Evolutionary conservation across 2,329 filamentous ascomycete species (phyloP).

Genomic region (Atkinsonella hypoxylon): DNA sequence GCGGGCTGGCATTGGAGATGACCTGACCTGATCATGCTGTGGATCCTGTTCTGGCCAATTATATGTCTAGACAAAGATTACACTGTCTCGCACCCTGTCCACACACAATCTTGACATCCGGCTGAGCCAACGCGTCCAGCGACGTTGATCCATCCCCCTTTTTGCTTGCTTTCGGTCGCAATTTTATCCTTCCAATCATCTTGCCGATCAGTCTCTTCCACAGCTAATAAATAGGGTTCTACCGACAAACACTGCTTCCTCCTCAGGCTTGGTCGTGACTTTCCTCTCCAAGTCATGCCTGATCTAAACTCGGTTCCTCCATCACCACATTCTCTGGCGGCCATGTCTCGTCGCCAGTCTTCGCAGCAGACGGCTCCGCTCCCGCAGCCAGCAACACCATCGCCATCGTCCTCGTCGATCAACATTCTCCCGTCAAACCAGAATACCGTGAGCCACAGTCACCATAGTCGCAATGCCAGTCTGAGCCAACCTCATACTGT

Average conservation of each 20-base stretch:
- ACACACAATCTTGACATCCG: too few species aligned
- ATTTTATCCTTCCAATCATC: too few species aligned
- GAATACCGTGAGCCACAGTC: slow-evolving; percentile 28
- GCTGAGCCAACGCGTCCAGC: too few species aligned
- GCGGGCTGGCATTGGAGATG: too few species aligned
- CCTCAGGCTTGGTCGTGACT: slow-evolving; percentile 2
- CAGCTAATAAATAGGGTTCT: neutral
- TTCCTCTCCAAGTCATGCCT: slow-evolving; percentile 27
- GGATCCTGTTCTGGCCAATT: too few species aligned
- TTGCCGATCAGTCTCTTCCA: neutral
- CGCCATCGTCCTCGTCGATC: slow-evolving; percentile 27
- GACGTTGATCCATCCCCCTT: too few species aligned
- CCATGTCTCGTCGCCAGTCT: slow-evolving; percentile 30
- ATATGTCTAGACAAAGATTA: too few species aligned
- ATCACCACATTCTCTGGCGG: slow-evolving; percentile 31
- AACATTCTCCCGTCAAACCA: slow-evolving; percentile 49
- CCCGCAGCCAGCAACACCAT: slow-evolving; percentile 14
- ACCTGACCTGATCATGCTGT: too few species aligned
- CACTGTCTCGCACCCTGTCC: too few species aligned
- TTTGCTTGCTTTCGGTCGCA: too few species aligned
- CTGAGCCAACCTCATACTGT: slow-evolving; percentile 16
- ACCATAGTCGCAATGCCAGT: slow-evolving; percentile 8
- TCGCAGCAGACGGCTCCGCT: slow-evolving; percentile 31
- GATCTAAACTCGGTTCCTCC: slow-evolving; percentile 45
- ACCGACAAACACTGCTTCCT: neutral